phyloP scores from a whole-genome alignment of 768 basidiomycete species.

The Suillus subaureus region DNA sequence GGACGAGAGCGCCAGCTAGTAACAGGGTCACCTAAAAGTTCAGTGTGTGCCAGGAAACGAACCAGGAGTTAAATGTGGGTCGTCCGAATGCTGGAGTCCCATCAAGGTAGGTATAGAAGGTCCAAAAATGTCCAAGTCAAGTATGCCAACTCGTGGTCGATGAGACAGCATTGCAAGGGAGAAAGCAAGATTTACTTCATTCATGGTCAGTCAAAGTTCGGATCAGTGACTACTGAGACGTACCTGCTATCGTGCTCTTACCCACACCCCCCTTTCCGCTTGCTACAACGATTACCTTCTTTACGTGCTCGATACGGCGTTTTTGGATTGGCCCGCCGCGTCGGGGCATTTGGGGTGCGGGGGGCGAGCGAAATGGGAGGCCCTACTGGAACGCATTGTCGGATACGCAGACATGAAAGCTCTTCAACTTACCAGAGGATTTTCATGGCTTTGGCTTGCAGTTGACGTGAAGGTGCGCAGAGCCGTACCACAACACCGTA shows the following conservation, averaged over 20 bases:
- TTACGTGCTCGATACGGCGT: slow-evolving; percentile 68
- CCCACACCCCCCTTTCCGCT: slow-evolving; percentile 97
- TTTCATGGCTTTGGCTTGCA: slow-evolving; percentile 45
- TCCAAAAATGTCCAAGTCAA: slow-evolving; percentile 96
- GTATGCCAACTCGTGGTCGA: slow-evolving; percentile 73
- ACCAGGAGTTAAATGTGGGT: slow-evolving; percentile 78
- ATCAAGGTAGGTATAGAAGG: slow-evolving; percentile 93
- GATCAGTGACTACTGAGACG: slow-evolving; percentile 17
- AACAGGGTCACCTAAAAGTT: background rate
- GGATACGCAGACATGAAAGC: slow-evolving; percentile 2
- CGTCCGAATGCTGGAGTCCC: slow-evolving; percentile 78
- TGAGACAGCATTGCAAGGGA: slow-evolving; percentile 54
- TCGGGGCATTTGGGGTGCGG: slow-evolving; percentile 63
- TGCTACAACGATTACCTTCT: slow-evolving; percentile 80
- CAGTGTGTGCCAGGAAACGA: slow-evolving; percentile 22
- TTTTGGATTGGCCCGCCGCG: slow-evolving; percentile 55
- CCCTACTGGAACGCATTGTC: slow-evolving; percentile 31
- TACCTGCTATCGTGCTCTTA: slow-evolving; percentile 92
- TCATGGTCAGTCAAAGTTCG: background rate
- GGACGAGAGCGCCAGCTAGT: slow-evolving; percentile 76
- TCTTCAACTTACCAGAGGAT: slow-evolving; percentile 50
- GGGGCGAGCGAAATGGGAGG: slow-evolving; percentile 34
- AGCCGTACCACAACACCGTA: background rate
- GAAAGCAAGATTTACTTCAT: slow-evolving; percentile 78
- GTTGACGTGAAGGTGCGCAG: slow-evolving; percentile 27